These are phyloP conservation scores for Vitis rupestris DNA, from an alignment of 164 flowering plant genomes.

Conservation along the genomic window DNA sequence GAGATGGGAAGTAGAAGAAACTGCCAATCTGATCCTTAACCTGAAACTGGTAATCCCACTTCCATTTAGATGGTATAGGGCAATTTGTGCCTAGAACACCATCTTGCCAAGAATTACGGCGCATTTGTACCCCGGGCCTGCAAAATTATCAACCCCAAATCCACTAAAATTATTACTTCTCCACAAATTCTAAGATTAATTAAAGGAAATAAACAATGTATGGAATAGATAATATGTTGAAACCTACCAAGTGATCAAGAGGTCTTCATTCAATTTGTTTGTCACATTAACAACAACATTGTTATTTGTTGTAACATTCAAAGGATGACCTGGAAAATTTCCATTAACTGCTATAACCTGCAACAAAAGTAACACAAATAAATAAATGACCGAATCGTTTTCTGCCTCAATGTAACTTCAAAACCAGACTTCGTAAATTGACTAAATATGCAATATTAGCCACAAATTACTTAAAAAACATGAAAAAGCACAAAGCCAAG, in stretches of 20 bases:
- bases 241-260: conserved; percentile 30
- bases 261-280: conserved; percentile 26
- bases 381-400: background rate
- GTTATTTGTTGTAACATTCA: conserved; percentile 37
- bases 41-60: conserved; percentile 57
- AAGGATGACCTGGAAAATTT: conserved; percentile 31
- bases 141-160: background rate
- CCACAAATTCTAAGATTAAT: background rate
- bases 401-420: background rate
- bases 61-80: conserved; percentile 43
- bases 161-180: background rate
- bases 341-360: conserved; percentile 36
- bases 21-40: conserved; percentile 64
- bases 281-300: conserved; percentile 28
- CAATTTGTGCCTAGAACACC: conserved; percentile 61
- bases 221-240: too few relatives aligned
- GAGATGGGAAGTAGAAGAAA: conserved; percentile 18
- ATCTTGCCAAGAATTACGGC: conserved; percentile 60
- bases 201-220: background rate
- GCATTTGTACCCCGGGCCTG: conserved; percentile 51
- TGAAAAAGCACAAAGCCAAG: too few relatives aligned
- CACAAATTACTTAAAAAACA: background rate
- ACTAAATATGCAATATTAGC: background rate
- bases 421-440: background rate
- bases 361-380: conserved; percentile 4